phyloP scores from a whole-genome alignment of 495 filamentous ascomycete genomes.

The Platismatia glauca region DNA sequence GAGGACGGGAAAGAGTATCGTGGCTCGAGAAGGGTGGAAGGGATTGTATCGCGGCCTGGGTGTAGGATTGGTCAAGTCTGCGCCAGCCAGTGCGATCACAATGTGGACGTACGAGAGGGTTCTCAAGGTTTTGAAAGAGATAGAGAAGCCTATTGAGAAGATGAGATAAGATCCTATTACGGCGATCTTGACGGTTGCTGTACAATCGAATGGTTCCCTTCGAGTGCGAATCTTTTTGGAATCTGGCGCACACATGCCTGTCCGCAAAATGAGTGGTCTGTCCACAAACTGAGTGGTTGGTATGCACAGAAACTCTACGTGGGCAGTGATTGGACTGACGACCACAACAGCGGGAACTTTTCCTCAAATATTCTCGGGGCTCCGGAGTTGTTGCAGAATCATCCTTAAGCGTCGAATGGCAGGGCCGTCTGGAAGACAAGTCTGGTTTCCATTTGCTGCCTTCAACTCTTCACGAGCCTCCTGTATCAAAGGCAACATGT shows the following conservation, averaged over 20 bases:
- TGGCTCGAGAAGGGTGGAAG: slow-evolving; percentile 61
- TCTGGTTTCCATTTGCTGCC: slow-evolving; percentile 22
- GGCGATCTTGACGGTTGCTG: neutral
- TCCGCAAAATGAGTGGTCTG: neutral
- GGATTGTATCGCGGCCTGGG: slow-evolving; percentile 84
- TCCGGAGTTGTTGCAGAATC: slow-evolving; percentile 39
- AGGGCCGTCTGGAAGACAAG: slow-evolving; percentile 31
- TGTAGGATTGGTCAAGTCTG: slow-evolving; percentile 86
- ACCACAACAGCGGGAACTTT: neutral
- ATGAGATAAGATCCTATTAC: neutral
- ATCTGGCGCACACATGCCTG: neutral
- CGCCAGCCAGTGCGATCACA: slow-evolving; percentile 87
- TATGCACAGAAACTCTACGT: neutral
- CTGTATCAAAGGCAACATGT: slow-evolving; percentile 50
- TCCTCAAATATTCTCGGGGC: neutral
- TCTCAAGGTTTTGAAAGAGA: slow-evolving; percentile 48
- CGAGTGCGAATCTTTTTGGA: neutral
- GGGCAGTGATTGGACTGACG: neutral
- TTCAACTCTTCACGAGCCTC: slow-evolving; percentile 54
- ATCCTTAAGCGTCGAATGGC: slow-evolving; percentile 43
- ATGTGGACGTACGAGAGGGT: slow-evolving; percentile 96
- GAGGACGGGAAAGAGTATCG: slow-evolving; percentile 54
- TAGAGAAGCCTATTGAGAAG: slow-evolving; percentile 7
- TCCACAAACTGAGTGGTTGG: too few relatives aligned
- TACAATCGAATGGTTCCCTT: neutral